A percentile compares a stretch with the other conserved stretches of the same genome.
Evolutionary conservation across 2,329 filamentous ascomycete genomes (phyloP).

Genomic region (Aureobasidium sp.): DNA sequence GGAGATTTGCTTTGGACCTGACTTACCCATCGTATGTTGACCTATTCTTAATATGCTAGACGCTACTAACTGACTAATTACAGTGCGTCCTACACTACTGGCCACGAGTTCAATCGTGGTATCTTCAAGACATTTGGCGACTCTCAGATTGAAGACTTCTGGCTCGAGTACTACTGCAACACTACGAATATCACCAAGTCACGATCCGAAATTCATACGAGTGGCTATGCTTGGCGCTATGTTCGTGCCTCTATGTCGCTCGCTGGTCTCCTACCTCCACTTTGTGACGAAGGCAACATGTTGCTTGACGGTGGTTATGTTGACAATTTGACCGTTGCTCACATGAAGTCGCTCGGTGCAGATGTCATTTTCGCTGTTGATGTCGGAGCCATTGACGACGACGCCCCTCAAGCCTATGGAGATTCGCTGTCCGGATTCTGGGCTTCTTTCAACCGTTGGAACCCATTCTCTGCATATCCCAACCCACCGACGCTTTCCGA

Average conservation of each 20-base stretch:
- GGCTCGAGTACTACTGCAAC: slow-evolving; percentile 98
- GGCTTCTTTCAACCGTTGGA: slow-evolving; percentile 94
- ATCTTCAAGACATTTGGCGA: slow-evolving; percentile 99
- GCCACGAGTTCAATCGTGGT: slow-evolving; percentile 96
- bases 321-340: slow-evolving; percentile 91
- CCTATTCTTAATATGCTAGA: background rate
- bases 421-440: slow-evolving; percentile 93
- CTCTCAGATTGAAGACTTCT: slow-evolving; percentile 97
- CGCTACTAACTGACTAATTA: slow-evolving; percentile 18
- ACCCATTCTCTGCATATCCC: slow-evolving; percentile 78
- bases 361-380: slow-evolving; percentile 95
- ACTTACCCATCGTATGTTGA: slow-evolving; percentile 72
- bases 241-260: slow-evolving; percentile 95
- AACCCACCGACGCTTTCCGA: slow-evolving; percentile 94
- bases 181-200: slow-evolving; percentile 98
- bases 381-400: slow-evolving; percentile 85
- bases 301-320: slow-evolving; percentile 93
- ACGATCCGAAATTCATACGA: slow-evolving; percentile 85
- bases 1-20: slow-evolving; percentile 93
- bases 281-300: slow-evolving; percentile 97
- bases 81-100: slow-evolving; percentile 85
- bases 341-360: slow-evolving; percentile 92
- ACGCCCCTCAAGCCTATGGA: slow-evolving; percentile 85
- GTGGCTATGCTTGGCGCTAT: slow-evolving; percentile 95
- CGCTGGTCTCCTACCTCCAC: slow-evolving; percentile 81